Base-by-base conservation (phyloP, 2,329 filamentous ascomycete species). In the Aspergillus vadensis region DNA sequence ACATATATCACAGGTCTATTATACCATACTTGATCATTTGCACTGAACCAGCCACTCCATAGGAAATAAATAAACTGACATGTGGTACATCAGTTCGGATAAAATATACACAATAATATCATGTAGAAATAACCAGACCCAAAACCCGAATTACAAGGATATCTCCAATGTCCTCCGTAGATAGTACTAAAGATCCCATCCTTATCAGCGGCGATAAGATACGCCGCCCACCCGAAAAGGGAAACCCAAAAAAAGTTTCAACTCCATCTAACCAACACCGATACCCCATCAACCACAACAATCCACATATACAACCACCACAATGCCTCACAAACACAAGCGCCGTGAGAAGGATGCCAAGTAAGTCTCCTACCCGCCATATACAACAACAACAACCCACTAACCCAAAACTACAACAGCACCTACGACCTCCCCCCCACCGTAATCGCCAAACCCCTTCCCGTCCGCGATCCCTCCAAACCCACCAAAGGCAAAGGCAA, bases 321-420 rank as follows among this genome's bases (percentile, higher is more conserved):
- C 54, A 30, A 96, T 96, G 91, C 91, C 91, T 75, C 91, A 94
- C 80, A 96, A 96, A 79, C 91, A 96, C 75, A 94, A 89, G 64
- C 84, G 90, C 64, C 75, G 77, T 38, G 71, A 76, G 66, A 85
- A 85, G 39, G 74, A 79, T 48, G 56, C 50, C 7, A 48, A 36
- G 61, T 55, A 61, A 19, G n/a, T 47, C n/a, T 12, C 38, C 15
- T 4, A 15, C 32, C 43, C 5, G 12, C 12, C 2, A 7, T 21
- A 51, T 12, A 9, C 47, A 14, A 41, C 8, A 14, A 41, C 8
- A 4, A 5, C 21, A 21, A 21, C 17, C 15, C 60, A 59, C 60
- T 43, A 44, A 48, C 36, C 15, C n/a, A 52, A 38, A 32, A 79
- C 76, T 25, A 53, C 49, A 63, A 64, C 59, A 71, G 65, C 64